Conservation (phyloP, 2,329 filamentous ascomycete genomes). For the Stachybotrys elegans region DNA sequence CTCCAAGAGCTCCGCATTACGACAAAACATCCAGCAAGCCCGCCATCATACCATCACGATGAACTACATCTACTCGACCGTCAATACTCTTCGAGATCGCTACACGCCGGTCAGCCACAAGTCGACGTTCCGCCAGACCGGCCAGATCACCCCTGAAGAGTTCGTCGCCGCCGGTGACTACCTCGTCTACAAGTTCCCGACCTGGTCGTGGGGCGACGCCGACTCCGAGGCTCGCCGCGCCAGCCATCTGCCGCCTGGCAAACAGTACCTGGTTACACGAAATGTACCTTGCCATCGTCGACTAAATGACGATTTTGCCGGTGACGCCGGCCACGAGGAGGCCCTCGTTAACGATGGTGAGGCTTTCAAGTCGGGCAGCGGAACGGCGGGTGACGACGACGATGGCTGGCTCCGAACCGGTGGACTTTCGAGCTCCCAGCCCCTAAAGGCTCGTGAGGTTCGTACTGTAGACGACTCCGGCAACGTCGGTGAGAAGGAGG, state of each 20-base stretch:
- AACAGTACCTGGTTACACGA: constrained; percentile 93
- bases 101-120: constrained; percentile 85
- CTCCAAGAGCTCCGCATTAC: too few relatives aligned
- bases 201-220: constrained; percentile 94
- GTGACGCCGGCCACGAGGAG: constrained; percentile 80
- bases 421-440: constrained; percentile 68
- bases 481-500: constrained; percentile 71
- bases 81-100: constrained; percentile 86
- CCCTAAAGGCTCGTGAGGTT: constrained; percentile 74
- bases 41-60: too few relatives aligned
- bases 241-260: constrained; percentile 75
- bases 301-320: constrained; percentile 89
- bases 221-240: constrained; percentile 75
- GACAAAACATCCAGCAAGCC: too few relatives aligned
- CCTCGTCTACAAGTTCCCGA: constrained; percentile 97
- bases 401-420: constrained; percentile 92
- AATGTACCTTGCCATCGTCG: constrained; percentile 91
- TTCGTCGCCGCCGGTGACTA: constrained; percentile 96
- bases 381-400: constrained; percentile 55
- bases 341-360: constrained; percentile 79
- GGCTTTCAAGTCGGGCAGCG: constrained; percentile 44
- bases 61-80: constrained; percentile 88
- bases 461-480: constrained; percentile 85
- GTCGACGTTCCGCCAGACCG: constrained; percentile 89
- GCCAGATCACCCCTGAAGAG: constrained; percentile 95